Evolutionary conservation across 176 grass and related monocot genomes (phyloP).

Genomic region (Areca catechu): DNA sequence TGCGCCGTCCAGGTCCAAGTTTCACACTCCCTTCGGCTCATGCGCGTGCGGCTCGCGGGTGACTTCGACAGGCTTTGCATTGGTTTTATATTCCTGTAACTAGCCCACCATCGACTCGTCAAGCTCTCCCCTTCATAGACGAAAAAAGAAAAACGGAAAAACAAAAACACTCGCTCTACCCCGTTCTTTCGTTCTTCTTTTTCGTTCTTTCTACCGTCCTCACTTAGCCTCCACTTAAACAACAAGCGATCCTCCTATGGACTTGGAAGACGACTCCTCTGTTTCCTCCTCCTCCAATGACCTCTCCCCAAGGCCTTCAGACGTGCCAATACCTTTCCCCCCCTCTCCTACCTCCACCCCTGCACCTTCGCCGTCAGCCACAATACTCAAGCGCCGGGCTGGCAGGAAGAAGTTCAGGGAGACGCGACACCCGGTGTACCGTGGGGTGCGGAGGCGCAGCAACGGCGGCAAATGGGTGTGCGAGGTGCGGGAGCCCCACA

Average conservation of each 20-base stretch:
- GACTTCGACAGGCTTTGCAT: too few relatives aligned
- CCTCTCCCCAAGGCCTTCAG: too few relatives aligned
- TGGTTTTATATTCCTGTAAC: too few relatives aligned
- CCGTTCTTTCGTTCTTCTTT: too few relatives aligned
- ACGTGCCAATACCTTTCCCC: background rate
- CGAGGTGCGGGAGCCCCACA: conserved; percentile 7
- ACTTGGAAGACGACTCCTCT: background rate
- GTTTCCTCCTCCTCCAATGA: background rate
- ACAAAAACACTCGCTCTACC: too few relatives aligned
- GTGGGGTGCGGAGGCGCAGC: conserved; percentile 19
- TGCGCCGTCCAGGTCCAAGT: too few relatives aligned
- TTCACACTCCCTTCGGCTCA: too few relatives aligned
- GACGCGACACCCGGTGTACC: conserved; percentile 35
- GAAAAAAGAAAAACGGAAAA: too few relatives aligned
- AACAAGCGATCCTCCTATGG: background rate
- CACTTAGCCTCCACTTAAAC: background rate
- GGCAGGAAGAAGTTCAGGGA: conserved; percentile 37
- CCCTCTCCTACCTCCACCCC: background rate
- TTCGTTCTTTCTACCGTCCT: too few relatives aligned
- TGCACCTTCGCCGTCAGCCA: background rate
- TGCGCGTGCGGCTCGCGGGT: too few relatives aligned
- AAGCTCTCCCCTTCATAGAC: too few relatives aligned
- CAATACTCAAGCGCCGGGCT: conserved; percentile 14
- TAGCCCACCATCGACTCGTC: too few relatives aligned
- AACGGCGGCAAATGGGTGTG: conserved; percentile 13